Conservation (phyloP, 1,284 basidiomycete species). For the Pterulicium gracile region DNA sequence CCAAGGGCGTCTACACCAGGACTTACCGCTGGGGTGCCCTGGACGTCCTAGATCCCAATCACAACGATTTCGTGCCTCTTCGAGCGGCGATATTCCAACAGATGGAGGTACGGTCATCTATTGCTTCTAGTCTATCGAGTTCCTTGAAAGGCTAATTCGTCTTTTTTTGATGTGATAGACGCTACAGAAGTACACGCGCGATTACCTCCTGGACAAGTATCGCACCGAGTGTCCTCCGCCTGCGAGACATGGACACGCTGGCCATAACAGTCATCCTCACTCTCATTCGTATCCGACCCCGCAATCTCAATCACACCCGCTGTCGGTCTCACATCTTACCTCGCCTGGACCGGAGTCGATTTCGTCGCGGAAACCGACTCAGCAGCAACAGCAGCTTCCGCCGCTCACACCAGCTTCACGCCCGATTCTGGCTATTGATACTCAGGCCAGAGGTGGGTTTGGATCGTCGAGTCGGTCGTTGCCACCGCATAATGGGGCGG, state of each 20-base stretch:
- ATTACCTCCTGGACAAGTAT: constrained; percentile 75
- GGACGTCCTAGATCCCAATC: constrained; percentile 64
- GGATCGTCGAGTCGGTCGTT: too few relatives aligned
- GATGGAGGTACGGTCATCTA: constrained; percentile 51
- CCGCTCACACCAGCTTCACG: constrained; percentile 37
- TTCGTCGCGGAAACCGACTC: too few relatives aligned
- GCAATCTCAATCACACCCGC: too few relatives aligned
- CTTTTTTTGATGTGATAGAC: constrained; percentile 34
- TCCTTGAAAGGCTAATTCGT: too few relatives aligned
- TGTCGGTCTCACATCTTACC: too few relatives aligned
- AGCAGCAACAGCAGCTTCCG: constrained; percentile 26
- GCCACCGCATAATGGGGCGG: too few relatives aligned
- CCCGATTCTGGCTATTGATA: constrained; percentile 64
- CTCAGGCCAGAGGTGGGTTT: too few relatives aligned
- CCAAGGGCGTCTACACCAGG: constrained; percentile 49
- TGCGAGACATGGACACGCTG: too few relatives aligned
- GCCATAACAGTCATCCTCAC: constrained; percentile 36
- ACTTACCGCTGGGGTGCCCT: constrained; percentile 71
- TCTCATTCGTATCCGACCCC: constrained; percentile 31
- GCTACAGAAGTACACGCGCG: constrained; percentile 70
- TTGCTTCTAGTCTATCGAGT: constrained; percentile 13
- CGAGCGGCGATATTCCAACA: constrained; percentile 70
- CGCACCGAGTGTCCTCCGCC: constrained; percentile 33
- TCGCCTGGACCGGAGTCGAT: too few relatives aligned
- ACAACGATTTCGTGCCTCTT: constrained; percentile 68